phyloP scores from a whole-genome alignment of 306 rosid species.

The Dryas alaskensis region DNA sequence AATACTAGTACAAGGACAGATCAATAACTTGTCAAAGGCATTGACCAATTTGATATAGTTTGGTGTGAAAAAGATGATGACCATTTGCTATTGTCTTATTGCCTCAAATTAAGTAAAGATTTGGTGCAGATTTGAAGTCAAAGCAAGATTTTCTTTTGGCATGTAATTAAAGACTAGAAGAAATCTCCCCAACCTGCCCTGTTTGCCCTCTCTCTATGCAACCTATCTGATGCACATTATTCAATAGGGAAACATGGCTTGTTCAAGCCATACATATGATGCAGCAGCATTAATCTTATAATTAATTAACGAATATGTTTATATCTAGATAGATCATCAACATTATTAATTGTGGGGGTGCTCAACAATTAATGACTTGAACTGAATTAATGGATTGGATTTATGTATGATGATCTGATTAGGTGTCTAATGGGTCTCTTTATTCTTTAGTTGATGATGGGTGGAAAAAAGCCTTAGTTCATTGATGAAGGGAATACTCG shows the following conservation, averaged over 20 bases:
- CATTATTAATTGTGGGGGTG: too few species aligned
- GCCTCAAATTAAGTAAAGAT: conserved; percentile 41
- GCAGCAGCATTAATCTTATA: too few species aligned
- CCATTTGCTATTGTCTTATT: conserved; percentile 31
- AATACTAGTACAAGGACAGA: conserved; percentile 21
- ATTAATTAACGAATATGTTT: too few species aligned
- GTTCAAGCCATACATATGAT: too few species aligned
- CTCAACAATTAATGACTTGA: too few species aligned
- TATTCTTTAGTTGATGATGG: conserved; percentile 6
- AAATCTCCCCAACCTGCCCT: conserved; percentile 40
- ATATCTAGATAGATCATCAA: too few species aligned
- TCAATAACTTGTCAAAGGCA: conserved; percentile 19
- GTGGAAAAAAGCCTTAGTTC: conserved; percentile 25
- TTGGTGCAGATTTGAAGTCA: conserved; percentile 50
- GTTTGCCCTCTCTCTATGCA: conserved; percentile 15
- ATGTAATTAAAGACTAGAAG: conserved; percentile 40
- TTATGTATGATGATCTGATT: too few species aligned
- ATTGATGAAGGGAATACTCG: conserved; percentile 31
- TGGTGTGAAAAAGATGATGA: conserved; percentile 23
- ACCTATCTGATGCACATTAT: conserved; percentile 18
- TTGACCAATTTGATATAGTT: conserved; percentile 14
- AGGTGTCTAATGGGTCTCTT: too few species aligned
- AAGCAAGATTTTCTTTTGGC: conserved; percentile 49
- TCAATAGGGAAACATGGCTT: too few species aligned
- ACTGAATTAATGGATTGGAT: too few species aligned